Conservation (phyloP, 139 green algal genomes). For the Mychonastes homosphaera region DNA sequence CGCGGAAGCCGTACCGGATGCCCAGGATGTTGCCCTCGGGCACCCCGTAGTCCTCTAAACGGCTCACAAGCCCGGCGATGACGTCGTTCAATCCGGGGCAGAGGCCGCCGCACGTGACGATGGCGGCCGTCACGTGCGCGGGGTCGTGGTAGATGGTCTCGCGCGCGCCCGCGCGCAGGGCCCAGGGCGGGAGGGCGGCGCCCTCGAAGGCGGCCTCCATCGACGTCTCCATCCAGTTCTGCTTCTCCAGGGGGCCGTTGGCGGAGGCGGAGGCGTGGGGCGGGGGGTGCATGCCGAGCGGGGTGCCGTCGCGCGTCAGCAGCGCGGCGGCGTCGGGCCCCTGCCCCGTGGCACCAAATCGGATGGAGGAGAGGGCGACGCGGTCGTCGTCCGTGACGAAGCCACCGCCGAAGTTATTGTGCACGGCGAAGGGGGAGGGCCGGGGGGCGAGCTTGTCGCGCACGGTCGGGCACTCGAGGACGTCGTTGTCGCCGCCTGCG, state of each 20-base stretch:
- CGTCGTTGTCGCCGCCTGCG: too few species aligned
- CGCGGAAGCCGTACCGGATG: conserved; percentile 73
- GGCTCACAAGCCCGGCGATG: conserved; percentile 73
- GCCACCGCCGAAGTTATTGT: conserved; percentile 76
- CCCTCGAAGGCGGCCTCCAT: conserved; percentile 59
- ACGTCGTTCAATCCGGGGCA: conserved; percentile 98
- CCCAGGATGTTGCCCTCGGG: conserved; percentile 79
- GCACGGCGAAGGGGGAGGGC: conserved; percentile 36
- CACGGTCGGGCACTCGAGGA: conserved; percentile 10
- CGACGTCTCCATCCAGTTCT: conserved; percentile 29
- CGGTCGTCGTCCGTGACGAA: too few species aligned
- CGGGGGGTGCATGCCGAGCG: neutral
- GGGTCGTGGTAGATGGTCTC: conserved; percentile 83
- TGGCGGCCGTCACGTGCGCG: conserved; percentile 58
- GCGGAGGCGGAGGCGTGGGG: neutral
- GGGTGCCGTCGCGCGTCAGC: neutral
- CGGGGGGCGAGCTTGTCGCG: conserved; percentile 1
- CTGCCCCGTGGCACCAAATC: neutral
- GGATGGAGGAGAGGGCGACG: too few species aligned
- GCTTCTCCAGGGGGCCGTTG: conserved; percentile 1
- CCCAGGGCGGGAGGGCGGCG: conserved; percentile 76
- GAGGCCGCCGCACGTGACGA: conserved; percentile 95
- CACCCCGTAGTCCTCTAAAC: conserved; percentile 81
- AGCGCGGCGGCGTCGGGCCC: neutral
- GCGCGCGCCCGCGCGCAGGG: conserved; percentile 60